Percentiles rank a stretch among this genome's conserved stretches.
phyloP scores from a whole-genome alignment of 1,139 yeast species.

The Saccharomyces uvarum region DNA sequence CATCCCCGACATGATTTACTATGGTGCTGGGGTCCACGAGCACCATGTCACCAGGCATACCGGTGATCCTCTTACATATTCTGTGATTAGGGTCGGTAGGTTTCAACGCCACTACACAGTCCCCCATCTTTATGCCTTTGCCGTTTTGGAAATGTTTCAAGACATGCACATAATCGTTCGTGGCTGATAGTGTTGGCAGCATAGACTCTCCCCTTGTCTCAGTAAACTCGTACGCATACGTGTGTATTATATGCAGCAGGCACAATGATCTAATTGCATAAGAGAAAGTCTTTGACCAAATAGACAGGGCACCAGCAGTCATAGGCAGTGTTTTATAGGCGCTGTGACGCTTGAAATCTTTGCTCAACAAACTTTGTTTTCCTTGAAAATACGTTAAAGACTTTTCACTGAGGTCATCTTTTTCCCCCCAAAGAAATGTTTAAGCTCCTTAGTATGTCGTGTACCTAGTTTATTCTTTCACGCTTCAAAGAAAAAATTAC shows the following conservation, averaged over 20 bases:
- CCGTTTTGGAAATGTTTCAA: slow-evolving; percentile 47
- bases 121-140: slow-evolving; percentile 63
- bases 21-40: slow-evolving; percentile 66
- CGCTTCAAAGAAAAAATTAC: neutral
- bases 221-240: slow-evolving; percentile 64
- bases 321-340: neutral
- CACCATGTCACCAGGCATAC: slow-evolving; percentile 90
- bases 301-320: neutral
- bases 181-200: slow-evolving; percentile 79
- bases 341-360: neutral
- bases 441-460: neutral
- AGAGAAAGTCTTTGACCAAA: neutral
- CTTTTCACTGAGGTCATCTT: neutral
- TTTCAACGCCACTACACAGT: slow-evolving; percentile 77
- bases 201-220: slow-evolving; percentile 90
- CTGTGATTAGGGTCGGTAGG: slow-evolving; percentile 84
- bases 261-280: slow-evolving; percentile 51
- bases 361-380: neutral
- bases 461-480: neutral
- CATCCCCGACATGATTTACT: slow-evolving; percentile 10
- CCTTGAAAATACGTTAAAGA: neutral
- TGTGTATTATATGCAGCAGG: slow-evolving; percentile 57
- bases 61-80: slow-evolving; percentile 87
- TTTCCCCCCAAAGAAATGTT: neutral
- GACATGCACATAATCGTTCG: slow-evolving; percentile 75